A percentile compares a stretch with the other conserved stretches of the same genome.
Evolutionary conservation across 768 basidiomycete genomes (phyloP).

Genomic region (Lyophyllum atratum): DNA sequence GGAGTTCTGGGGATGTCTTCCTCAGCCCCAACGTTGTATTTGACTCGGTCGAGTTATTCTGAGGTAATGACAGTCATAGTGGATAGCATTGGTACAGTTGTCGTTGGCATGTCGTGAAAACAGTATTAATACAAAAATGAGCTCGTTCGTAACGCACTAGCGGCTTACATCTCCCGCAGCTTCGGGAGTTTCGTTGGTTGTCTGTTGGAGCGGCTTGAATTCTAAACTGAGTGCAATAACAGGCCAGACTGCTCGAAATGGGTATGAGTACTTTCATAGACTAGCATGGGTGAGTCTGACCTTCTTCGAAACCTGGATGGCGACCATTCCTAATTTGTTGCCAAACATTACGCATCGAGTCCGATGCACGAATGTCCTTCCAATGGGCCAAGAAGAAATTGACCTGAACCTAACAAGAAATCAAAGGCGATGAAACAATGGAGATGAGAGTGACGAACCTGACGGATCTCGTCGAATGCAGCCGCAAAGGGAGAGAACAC

Average conservation of each 20-base stretch:
- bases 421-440: constrained; percentile 36
- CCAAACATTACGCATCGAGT: constrained; percentile 83
- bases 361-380: constrained; percentile 81
- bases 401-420: constrained; percentile 64
- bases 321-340: constrained; percentile 81
- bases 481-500: constrained; percentile 86
- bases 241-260: constrained; percentile 56
- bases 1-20: constrained; percentile 44
- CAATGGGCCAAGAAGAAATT: constrained; percentile 81
- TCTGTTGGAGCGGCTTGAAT: constrained; percentile 45
- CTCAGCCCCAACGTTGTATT: constrained; percentile 49
- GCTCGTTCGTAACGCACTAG: background rate
- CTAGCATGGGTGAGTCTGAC: constrained; percentile 31
- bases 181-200: constrained; percentile 15
- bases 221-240: constrained; percentile 63
- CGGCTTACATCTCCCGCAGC: constrained; percentile 13
- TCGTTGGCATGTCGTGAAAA: background rate
- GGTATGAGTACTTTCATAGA: constrained; percentile 12
- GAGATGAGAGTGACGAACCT: constrained; percentile 40
- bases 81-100: background rate
- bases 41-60: constrained; percentile 43
- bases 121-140: background rate
- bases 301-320: constrained; percentile 88
- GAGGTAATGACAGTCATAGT: background rate
- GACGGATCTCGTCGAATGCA: constrained; percentile 78